These are phyloP conservation scores for Leccinum disarticulatum DNA, from an alignment of 768 basidiomycete species.

Conservation along the genomic window DNA sequence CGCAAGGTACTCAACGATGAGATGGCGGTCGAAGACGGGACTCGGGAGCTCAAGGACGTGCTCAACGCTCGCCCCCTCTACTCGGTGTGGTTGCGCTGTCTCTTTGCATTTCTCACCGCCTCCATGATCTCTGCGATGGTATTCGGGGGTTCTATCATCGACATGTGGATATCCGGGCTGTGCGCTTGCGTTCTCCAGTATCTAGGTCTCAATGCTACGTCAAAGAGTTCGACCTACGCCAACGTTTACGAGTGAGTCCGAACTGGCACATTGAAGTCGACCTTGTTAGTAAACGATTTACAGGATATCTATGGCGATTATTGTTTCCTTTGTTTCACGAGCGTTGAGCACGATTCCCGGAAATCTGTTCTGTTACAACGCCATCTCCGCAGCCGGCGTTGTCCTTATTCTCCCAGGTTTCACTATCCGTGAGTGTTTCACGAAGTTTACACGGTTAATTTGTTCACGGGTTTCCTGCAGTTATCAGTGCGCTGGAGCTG, in stretches of 20 bases:
- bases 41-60: conserved; percentile 60
- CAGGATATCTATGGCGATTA: conserved; percentile 81
- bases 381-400: conserved; percentile 86
- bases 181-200: conserved; percentile 74
- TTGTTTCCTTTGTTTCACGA: conserved; percentile 82
- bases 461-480: conserved; percentile 34
- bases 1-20: conserved; percentile 84
- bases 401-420: conserved; percentile 91
- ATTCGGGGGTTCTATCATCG: conserved; percentile 78
- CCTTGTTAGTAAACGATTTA: not conserved
- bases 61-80: conserved; percentile 69
- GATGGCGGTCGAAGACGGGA: conserved; percentile 72
- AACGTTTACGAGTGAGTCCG: conserved; percentile 87
- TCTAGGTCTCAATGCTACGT: conserved; percentile 77
- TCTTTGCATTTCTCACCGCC: conserved; percentile 73
- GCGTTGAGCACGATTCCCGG: conserved; percentile 75
- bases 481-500: conserved; percentile 76
- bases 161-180: conserved; percentile 78
- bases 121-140: conserved; percentile 81
- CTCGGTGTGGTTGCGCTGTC: conserved; percentile 61
- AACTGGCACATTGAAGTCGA: not conserved
- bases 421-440: conserved; percentile 59
- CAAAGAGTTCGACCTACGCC: conserved; percentile 88
- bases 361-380: conserved; percentile 82
- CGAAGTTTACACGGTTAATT: not conserved